Evolutionary conservation across 2,329 filamentous ascomycete species (phyloP).

Genomic region (Sporothrix variecibatus): DNA sequence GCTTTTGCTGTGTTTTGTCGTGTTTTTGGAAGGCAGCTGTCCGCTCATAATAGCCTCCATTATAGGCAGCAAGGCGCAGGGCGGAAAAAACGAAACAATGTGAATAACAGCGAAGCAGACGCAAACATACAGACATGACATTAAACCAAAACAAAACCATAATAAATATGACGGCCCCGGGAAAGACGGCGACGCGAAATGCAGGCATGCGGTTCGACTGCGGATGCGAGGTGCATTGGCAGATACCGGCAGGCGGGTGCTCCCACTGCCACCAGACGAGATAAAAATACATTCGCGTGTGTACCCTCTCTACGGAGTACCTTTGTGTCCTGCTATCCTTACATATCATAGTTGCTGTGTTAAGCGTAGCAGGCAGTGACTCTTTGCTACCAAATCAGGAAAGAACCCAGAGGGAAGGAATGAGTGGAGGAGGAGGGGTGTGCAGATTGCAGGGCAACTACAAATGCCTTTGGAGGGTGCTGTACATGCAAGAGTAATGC

Average conservation of each 20-base stretch:
- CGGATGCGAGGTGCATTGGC: constrained; percentile 15
- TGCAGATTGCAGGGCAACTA: constrained; percentile 1
- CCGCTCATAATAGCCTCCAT: background rate
- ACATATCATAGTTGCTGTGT: background rate
- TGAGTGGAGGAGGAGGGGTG: background rate
- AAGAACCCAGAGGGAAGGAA: background rate
- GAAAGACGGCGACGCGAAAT: background rate
- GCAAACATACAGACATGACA: background rate
- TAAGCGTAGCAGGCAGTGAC: constrained; percentile 2
- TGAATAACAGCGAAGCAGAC: background rate
- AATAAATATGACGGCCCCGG: background rate
- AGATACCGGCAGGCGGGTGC: constrained; percentile 19
- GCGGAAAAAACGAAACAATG: background rate
- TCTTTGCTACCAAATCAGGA: background rate
- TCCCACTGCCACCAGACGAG: constrained; percentile 17
- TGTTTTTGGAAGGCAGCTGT: background rate
- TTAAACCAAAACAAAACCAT: background rate
- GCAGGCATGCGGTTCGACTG: background rate
- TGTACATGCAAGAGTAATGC: background rate
- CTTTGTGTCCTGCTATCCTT: background rate
- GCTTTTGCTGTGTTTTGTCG: background rate
- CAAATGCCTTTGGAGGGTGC: too few species aligned
- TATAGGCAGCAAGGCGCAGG: background rate
- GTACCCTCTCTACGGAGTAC: background rate
- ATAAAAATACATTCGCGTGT: constrained; percentile 10